A percentile compares a stretch with the other conserved stretches of the same genome.
Evolutionary conservation across 768 basidiomycete genomes (phyloP).

Genomic region (Trametes gibbosa): DNA sequence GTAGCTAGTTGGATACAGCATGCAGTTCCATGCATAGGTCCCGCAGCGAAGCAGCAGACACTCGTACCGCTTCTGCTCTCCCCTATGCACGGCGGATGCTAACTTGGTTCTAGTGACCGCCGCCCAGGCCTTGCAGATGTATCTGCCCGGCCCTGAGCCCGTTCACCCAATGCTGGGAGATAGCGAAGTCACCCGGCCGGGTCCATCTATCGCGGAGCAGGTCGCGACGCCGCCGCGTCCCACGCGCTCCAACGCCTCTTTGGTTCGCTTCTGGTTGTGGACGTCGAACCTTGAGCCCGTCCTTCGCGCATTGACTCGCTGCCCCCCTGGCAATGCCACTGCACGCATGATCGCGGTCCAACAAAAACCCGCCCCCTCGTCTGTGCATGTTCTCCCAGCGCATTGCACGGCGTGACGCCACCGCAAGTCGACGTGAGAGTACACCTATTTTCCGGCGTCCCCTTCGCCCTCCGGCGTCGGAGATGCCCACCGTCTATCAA

Average conservation of each 20-base stretch:
- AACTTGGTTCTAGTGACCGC: background rate
- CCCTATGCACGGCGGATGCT: background rate
- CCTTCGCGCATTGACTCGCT: background rate
- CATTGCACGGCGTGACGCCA: slow-evolving; percentile 5
- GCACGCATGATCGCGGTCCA: background rate
- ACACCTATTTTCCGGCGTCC: background rate
- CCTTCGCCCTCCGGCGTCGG: background rate
- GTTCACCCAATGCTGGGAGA: background rate
- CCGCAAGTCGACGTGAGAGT: slow-evolving; percentile 11
- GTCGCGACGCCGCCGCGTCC: background rate
- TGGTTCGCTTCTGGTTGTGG: background rate
- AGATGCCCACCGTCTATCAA: background rate
- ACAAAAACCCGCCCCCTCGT: background rate
- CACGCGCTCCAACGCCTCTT: background rate
- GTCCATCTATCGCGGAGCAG: background rate
- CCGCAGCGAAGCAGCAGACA: background rate
- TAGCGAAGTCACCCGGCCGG: background rate
- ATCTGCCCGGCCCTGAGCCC: background rate
- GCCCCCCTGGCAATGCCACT: background rate
- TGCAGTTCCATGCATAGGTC: background rate
- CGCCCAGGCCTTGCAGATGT: background rate
- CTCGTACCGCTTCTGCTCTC: background rate
- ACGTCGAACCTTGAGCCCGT: background rate
- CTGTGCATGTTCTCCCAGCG: background rate
- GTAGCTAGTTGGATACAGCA: background rate